These are phyloP conservation scores for Piedraia hortae DNA, from an alignment of 2,329 filamentous ascomycete species.

Conservation along the genomic window DNA sequence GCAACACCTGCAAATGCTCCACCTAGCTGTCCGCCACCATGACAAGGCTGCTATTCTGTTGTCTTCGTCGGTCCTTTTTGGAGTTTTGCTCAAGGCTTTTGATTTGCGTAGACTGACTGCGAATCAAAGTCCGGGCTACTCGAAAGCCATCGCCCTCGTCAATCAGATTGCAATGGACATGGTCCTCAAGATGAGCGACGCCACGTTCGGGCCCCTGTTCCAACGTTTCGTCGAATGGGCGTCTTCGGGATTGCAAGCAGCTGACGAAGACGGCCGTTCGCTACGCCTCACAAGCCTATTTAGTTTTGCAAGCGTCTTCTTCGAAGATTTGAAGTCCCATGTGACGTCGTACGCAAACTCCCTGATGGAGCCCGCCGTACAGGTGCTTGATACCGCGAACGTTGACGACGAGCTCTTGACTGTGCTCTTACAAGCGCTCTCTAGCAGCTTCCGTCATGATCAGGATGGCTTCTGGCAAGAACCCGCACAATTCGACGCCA, in stretches of 20 bases:
- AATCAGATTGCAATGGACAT: constrained; percentile 58
- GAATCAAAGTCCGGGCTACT: constrained; percentile 23
- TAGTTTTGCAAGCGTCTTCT: constrained; percentile 54
- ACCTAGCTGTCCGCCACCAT: constrained; percentile 45
- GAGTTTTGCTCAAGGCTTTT: constrained; percentile 27
- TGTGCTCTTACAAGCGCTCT: constrained; percentile 41
- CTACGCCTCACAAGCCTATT: constrained; percentile 51
- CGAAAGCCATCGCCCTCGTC: constrained; percentile 27
- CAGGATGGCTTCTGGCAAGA: constrained; percentile 91
- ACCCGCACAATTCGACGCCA: constrained; percentile 54
- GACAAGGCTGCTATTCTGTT: constrained; percentile 54
- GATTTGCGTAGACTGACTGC: constrained; percentile 34
- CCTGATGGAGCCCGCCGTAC: constrained; percentile 46
- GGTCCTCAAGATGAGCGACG: constrained; percentile 91
- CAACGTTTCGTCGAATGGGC: constrained; percentile 64
- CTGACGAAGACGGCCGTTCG: constrained; percentile 28
- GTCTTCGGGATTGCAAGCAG: constrained; percentile 30
- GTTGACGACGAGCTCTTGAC: constrained; percentile 34
- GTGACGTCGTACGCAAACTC: constrained; percentile 81
- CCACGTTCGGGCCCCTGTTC: constrained; percentile 78
- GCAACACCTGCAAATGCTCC: constrained; percentile 23
- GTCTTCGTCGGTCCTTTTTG: constrained; percentile 41
- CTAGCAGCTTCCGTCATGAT: constrained; percentile 59
- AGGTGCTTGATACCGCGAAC: constrained; percentile 25
- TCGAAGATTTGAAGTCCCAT: constrained; percentile 68